A percentile compares a stretch with the other conserved stretches of the same genome.
These are phyloP conservation scores for Xylariaceae sp. DNA, from an alignment of 2,329 filamentous ascomycete species.

Conservation along the genomic window DNA sequence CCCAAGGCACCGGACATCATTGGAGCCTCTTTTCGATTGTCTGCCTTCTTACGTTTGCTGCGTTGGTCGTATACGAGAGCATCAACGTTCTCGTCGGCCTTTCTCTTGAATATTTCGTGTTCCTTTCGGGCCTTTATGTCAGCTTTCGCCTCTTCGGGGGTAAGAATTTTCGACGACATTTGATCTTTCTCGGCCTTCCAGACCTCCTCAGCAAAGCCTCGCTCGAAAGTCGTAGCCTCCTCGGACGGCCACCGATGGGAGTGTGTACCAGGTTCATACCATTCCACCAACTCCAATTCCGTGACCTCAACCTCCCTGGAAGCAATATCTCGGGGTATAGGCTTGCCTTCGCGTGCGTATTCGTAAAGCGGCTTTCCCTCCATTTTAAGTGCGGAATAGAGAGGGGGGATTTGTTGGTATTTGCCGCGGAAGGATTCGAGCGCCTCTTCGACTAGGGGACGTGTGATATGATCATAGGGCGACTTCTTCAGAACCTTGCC, in stretches of 20 bases:
- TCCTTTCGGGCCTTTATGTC: conserved; percentile 51
- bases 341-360: conserved; percentile 84
- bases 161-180: conserved; percentile 44
- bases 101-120: conserved; percentile 53
- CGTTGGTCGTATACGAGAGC: conserved; percentile 49
- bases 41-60: conserved; percentile 34
- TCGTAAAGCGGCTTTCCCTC: conserved; percentile 94
- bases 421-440: conserved; percentile 71
- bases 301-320: conserved; percentile 71
- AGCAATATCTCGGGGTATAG: conserved; percentile 79
- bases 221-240: conserved; percentile 71
- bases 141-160: conserved; percentile 49
- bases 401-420: conserved; percentile 82
- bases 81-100: conserved; percentile 54
- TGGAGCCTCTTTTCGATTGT: conserved; percentile 33
- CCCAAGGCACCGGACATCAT: conserved; percentile 56
- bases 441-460: conserved; percentile 69
- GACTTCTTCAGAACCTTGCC: conserved; percentile 76
- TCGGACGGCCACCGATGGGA: conserved; percentile 71
- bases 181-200: conserved; percentile 57
- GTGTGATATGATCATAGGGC: conserved; percentile 75
- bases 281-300: conserved; percentile 77
- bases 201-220: conserved; percentile 67
- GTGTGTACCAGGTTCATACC: conserved; percentile 76
- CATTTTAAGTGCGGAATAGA: conserved; percentile 90